Percentiles rank a stretch among this genome's conserved stretches.
phyloP scores from a whole-genome alignment of 1,139 yeast genomes.

The Scheffersomyces quercinus region DNA sequence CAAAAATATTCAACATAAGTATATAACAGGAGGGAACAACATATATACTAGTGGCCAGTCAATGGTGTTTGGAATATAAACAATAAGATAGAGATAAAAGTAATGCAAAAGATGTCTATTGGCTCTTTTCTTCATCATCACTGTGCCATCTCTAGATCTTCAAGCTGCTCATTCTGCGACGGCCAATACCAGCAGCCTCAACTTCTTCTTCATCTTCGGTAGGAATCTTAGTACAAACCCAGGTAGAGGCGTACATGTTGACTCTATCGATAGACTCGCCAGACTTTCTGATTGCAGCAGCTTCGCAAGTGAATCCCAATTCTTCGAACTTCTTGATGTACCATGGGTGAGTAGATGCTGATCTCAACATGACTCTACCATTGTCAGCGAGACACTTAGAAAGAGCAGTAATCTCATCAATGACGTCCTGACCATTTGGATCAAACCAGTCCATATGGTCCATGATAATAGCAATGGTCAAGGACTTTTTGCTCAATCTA shows the following conservation, averaged over 20 bases:
- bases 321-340: slow-evolving; percentile 67
- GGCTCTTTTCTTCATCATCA: neutral
- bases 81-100: slow-evolving; percentile 1
- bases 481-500: slow-evolving; percentile 59
- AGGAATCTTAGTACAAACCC: slow-evolving; percentile 66
- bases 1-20: neutral
- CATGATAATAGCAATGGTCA: slow-evolving; percentile 81
- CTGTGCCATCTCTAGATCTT: slow-evolving; percentile 22
- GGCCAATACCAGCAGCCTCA: slow-evolving; percentile 10
- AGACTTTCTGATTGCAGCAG: slow-evolving; percentile 66
- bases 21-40: neutral
- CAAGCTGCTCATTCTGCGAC: slow-evolving; percentile 43
- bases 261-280: slow-evolving; percentile 74
- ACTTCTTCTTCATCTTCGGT: slow-evolving; percentile 16
- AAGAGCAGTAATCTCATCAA: slow-evolving; percentile 64
- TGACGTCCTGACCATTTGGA: slow-evolving; percentile 62
- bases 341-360: slow-evolving; percentile 78
- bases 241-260: slow-evolving; percentile 86
- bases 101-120: slow-evolving; percentile 1
- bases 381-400: slow-evolving; percentile 61
- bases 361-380: slow-evolving; percentile 76
- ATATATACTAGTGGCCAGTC: neutral
- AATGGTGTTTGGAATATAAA: neutral
- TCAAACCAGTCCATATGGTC: slow-evolving; percentile 94
- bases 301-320: slow-evolving; percentile 63